Evolutionary conservation across 1,284 basidiomycete genomes (phyloP), one percentile per base, ranked within the genome.

Genomic region (Apiotrichum siamense): DNA sequence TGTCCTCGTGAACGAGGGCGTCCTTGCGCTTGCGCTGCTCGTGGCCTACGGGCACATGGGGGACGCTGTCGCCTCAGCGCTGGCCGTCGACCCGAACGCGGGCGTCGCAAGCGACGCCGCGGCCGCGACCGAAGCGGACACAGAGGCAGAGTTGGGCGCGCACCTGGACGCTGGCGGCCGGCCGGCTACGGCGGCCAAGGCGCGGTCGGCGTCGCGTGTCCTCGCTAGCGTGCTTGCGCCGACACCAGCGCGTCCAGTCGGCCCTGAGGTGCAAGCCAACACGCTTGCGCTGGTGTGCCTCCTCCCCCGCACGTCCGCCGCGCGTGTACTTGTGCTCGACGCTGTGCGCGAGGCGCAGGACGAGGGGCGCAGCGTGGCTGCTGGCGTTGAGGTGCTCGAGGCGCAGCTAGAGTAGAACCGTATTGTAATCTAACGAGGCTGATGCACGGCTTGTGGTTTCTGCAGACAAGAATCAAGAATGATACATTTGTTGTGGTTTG

Each of bases 1-100:
- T 0, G 78, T 91, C 40, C 77, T 97, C 27, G 80, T 96, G 54
- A 94, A 93, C 64, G 94, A 97, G 70, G 88, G 86, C 1, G 77
- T 96, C 25, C 80, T 97, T 25, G 87, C 87, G 1, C 73, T 96
- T 54, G 86, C 85, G 32, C 72, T 97, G 45, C 72, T 96, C n/a
- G 58, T 59, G 7, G 52, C 59, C 0, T 63, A 60, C 39, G 60
- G 55, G 81, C 81, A 53, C 6, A 11, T 7, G n/a, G 27, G 36
- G 10, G 18, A 10, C 21, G 46, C 25, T n/a, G 37, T 51, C 20
- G 43, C 29, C 7, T 15, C 7, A 5, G 25, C 32, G 9, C 46
- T 55, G 3, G 17, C 47, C 2, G 32, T 25, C 24, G 43, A 35
- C 18, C 43, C 43, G 9, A 36, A 39, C 24, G 36, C 25, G 7